Base-by-base conservation (phyloP, 768 basidiomycete genomes). In the Collybia sp. region DNA sequence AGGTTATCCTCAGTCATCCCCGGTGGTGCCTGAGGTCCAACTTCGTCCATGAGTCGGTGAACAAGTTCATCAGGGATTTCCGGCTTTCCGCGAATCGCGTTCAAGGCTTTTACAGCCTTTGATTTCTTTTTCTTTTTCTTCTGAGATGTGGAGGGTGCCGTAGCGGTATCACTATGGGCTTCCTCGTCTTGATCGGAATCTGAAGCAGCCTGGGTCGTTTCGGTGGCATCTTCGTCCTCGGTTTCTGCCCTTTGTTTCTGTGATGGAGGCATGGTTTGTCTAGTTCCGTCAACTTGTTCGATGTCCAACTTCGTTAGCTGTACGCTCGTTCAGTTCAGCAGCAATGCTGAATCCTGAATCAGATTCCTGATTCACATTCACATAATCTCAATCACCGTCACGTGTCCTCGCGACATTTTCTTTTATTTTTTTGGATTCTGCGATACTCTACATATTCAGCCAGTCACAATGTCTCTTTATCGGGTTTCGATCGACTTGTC, bases 51-150 rank as follows among this genome's bases (percentile, higher is more conserved):
- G 31, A 89, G 82, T 34, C 71, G 70, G 58, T 90, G 76, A 3
- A 93, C 77, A 12, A 88, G 62, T 41, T 75, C 70, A 45, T 85
- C 71, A 0, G 82, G 76, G 39, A 83, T 75, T 39, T 80, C 74
- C 16, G 72, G 64, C 46, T 71, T 68, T 13, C 73, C 74, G 12
- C 69, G 70, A 5, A 81, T 54, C 15, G 74, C 70, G 57, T 72
- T 72, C 34, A 82, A 58, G 4, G 68, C 68, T 50, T 72, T 84
- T 47, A 72, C 62, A 17, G 70, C 78, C 59, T 87, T 92, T 3
- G 85, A 82, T 63, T 82, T 87, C 66, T 89, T 91, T 75, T 91
- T 93, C 71, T 93, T 92, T 65, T 88, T 93, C 72, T 88, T 92
- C 51, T 70, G 69, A 40, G 70, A 70, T 11, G 73, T 72, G 31